Percentiles rank a stretch among this genome's conserved stretches.
Evolutionary conservation across 73 alveolate genomes (phyloP).

Genomic region (Paramecium primaurelia): DNA sequence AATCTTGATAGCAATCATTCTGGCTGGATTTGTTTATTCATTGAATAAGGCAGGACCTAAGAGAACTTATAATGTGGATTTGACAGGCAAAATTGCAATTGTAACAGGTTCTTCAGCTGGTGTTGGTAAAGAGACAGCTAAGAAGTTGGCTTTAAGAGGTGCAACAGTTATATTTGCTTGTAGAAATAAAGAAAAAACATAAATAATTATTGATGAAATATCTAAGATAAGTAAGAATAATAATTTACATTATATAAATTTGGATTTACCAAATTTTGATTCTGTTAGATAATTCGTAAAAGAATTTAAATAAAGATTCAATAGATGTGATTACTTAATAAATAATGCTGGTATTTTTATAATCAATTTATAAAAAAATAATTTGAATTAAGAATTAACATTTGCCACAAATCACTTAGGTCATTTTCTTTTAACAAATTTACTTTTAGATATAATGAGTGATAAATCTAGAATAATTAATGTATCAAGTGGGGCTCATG

Average conservation of each 20-base stretch:
- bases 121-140: constrained; percentile 31
- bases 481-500: constrained; percentile 52
- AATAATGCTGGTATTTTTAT: constrained; percentile 55
- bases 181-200: neutral
- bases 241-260: neutral
- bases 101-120: constrained; percentile 59
- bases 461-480: constrained; percentile 49
- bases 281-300: neutral
- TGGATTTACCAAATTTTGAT: constrained; percentile 33
- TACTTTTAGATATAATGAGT: neutral
- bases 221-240: neutral
- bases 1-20: neutral
- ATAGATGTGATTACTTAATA: neutral
- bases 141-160: neutral
- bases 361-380: neutral
- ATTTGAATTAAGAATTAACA: neutral
- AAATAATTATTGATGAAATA: neutral
- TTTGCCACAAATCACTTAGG: constrained; percentile 58
- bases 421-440: constrained; percentile 44
- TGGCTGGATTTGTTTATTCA: neutral
- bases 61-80: neutral
- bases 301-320: neutral
- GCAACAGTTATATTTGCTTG: constrained; percentile 24
- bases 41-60: constrained; percentile 33
- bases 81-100: neutral